phyloP scores from a whole-genome alignment of 768 basidiomycete species.

The Chalciporus pseudorubinellus region DNA sequence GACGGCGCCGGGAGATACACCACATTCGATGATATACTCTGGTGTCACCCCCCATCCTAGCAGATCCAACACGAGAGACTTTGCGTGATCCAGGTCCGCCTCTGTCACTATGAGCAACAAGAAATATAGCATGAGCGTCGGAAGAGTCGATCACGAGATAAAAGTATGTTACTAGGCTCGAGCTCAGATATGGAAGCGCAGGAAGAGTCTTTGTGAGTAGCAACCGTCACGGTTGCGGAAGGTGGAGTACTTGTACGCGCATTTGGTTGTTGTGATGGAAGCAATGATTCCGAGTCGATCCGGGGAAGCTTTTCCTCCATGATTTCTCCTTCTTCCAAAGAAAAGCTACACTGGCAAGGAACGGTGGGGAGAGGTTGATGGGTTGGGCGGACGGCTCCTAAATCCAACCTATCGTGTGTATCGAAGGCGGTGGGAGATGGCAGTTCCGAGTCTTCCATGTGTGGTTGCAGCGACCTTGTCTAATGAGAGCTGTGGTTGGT shows the following conservation, averaged over 20 bases:
- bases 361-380: no score
- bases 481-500: no score
- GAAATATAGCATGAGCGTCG: not conserved
- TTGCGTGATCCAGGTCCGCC: conserved; percentile 43
- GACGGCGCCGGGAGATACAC: conserved; percentile 40
- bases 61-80: conserved; percentile 51
- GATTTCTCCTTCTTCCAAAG: no score
- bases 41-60: conserved; percentile 53
- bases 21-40: conserved; percentile 45
- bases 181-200: not conserved
- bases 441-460: no score
- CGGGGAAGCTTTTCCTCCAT: no score
- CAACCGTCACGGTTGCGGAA: not conserved
- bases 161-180: conserved; percentile 10
- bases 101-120: conserved; percentile 37
- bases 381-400: no score
- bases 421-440: no score
- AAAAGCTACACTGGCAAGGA: no score
- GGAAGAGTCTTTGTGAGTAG: not conserved
- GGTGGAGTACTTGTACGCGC: not conserved
- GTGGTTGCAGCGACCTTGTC: no score
- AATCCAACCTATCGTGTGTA: no score
- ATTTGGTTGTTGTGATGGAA: no score
- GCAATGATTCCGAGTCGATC: no score
- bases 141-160: not conserved